Base-by-base conservation (phyloP, 306 rosid genomes). In the Glycine tomentella region DNA sequence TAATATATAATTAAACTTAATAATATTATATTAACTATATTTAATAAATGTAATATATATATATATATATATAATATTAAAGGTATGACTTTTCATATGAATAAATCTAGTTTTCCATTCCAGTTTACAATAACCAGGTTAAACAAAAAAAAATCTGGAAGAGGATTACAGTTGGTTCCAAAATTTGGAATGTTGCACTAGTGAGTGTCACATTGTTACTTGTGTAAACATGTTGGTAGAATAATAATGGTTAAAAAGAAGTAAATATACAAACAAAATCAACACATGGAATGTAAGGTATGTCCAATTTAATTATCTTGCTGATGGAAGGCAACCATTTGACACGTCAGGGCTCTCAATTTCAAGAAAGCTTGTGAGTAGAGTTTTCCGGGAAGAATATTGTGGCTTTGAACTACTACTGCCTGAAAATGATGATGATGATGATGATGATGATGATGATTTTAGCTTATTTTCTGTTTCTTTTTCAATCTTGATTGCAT, bases 311-410 rank as follows among this genome's bases (percentile, higher is more conserved):
- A 70, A 53, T 82, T 81, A 89, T 82, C 97, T 92, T 61, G 92
- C 94, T 17, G 93, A 88, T 66, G 98, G 98, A 83, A 89, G 85
- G 80, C 85, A 78, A 25, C 82, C 89, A 45, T 87, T 82, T 25
- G 97, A 84, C 40, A 84, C 56, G 81, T 92, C 91, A 34, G 92
- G 94, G 83, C 88, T 90, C 88, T 92, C 94, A n/a, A 92, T 89
- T 74, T 92, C 97, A 4, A 92, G 98, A 81, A 94, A 94, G 85
- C 91, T 89, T 16, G 98, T 88, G 56, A 94, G 95, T 75, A 94
- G 65, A 20, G 98, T 94, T 83, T 94, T 92, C 69, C 98, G 69
- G 4, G 95, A 75, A 46, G 94, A 78, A 40, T 82, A 2, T 25
- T 25, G 94, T 72, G 92, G 90, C 81, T 85, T 92, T 6, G 91